Percentiles rank a stretch among this genome's conserved stretches.
Evolutionary conservation across 2,329 filamentous ascomycete genomes (phyloP).

Genomic region (Alternaria novae-zelandiae): DNA sequence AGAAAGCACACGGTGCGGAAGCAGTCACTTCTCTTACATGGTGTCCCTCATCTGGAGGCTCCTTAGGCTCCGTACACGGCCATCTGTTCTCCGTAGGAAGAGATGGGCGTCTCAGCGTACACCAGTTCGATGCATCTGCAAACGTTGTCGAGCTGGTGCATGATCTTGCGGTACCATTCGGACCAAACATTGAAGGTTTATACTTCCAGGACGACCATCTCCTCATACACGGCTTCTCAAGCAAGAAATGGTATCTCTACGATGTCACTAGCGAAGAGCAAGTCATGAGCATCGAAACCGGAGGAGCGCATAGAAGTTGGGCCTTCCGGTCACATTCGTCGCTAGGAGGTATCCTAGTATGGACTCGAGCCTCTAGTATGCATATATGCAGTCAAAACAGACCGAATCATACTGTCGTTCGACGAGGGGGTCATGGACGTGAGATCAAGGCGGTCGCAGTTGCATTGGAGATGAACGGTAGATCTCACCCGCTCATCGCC

Average conservation of each 20-base stretch:
- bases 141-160: conserved; percentile 61
- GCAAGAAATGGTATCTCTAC: conserved; percentile 81
- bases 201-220: conserved; percentile 65
- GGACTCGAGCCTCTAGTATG: conserved; percentile 71
- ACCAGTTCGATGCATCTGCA: conserved; percentile 43
- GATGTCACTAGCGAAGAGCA: conserved; percentile 75
- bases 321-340: conserved; percentile 54
- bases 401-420: conserved; percentile 59
- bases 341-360: conserved; percentile 66
- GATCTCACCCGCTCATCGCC: conserved; percentile 57
- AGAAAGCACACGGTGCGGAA: conserved; percentile 59
- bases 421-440: conserved; percentile 79
- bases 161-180: conserved; percentile 72
- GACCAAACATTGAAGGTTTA: conserved; percentile 76
- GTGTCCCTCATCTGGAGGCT: conserved; percentile 43
- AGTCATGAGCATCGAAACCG: conserved; percentile 76
- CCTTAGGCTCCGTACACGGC: conserved; percentile 39
- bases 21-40: conserved; percentile 70
- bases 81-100: conserved; percentile 75
- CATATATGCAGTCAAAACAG: conserved; percentile 51
- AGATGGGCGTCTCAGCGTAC: conserved; percentile 78
- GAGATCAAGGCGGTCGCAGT: conserved; percentile 75
- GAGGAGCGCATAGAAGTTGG: conserved; percentile 83
- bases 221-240: conserved; percentile 80
- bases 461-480: conserved; percentile 28